Evolutionary conservation across 768 basidiomycete species (phyloP), one percentile per base, ranked within the genome.

Genomic region (Dendrothele bispora): DNA sequence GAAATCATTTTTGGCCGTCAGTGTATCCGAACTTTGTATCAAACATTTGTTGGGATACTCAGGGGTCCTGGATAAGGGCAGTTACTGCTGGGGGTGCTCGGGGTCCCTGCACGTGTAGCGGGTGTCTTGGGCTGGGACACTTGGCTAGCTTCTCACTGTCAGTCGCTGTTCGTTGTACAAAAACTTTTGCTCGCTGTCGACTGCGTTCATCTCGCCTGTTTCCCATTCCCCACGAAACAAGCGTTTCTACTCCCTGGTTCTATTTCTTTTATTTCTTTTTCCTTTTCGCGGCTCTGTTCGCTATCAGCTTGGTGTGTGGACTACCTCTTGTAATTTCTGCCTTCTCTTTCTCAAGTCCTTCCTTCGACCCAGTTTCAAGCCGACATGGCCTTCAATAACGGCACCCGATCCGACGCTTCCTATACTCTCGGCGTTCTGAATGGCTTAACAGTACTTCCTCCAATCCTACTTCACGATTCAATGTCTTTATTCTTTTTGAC

Each of bases 251-350:
- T 37, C 24, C 11, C 34, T 47, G 46, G 46, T 29, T 43, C 27
- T 49, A 30, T 37, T 21, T 41, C 40, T 3, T 17, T 49, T 41
- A 21, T 41, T 37, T 49, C 29, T 83, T 65, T 82, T 18, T 27
- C 40, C 82, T 48, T 86, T 86, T 39, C 82, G 91, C 91, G 50
- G 92, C 80, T 61, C 82, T 87, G 54, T 97, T 78, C 2, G 88
- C 94, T 92, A 87, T 79, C n/a, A 66, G 68, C 27, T 61, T 62
- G 37, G 76, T 72, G 1, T 78, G 71, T 49, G 48, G 48, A 49
- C 40, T 36, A 49, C 48, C 39, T 41, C 15, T 27, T 18, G 86
- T 15, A 84, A 84, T 1, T 42, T 42, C 37, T 30, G 11, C 75
- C 69, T 46, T 76, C 68, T 8, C 70, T 12, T 75, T 61, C 10